Base-by-base conservation (phyloP, 1,139 yeast species). In the Meyerozyma athensensis region DNA sequence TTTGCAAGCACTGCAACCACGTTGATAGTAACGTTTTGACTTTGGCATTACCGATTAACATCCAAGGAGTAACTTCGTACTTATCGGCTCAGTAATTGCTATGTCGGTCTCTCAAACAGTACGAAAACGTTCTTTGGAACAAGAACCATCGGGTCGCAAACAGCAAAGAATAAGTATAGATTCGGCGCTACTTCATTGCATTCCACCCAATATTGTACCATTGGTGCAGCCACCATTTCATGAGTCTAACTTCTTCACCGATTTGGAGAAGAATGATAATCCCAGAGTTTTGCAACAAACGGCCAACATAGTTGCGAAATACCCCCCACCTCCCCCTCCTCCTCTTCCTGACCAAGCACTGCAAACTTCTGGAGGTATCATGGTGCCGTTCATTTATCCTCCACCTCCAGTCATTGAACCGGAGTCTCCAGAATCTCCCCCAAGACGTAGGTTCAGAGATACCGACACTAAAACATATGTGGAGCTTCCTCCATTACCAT, bases 321-420 rank as follows among this genome's bases (percentile, higher is more conserved):
- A 65, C 43, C 74, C 74, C 1, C 76, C 76, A 0, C 76, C 76
- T 10, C 26, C 34, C 3, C 37, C 26, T 16, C 37, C 33, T 12
- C 34, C 26, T 6, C 37, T 19, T 21, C 37, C 34, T 21, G 34
- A 18, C 21, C 37, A 26, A 17, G 4, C 30, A 18, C 19, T 5
- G 39, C 32, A 9, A 61, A 58, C 23, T n/a, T 8, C 32, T 3
- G 32, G 32, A 14, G 73, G 74, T 0, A 56, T 68, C 3, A 66
- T 68, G 73, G 61, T 70, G 8, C 76, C 76, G 4, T 69, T 70
- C 43, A 65, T 70, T 8, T 70, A 51, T 41, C 76, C 76, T 2
- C 67, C 74, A 4, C 74, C 74, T 1, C 73, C 73, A 3, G 43
- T 59, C 2, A 53, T 65, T n/a, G 48, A 54, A 23, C 49, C 49